Evolutionary conservation across 2,329 filamentous ascomycete species (phyloP).

Genomic region (Aspergillus transmontanensis): DNA sequence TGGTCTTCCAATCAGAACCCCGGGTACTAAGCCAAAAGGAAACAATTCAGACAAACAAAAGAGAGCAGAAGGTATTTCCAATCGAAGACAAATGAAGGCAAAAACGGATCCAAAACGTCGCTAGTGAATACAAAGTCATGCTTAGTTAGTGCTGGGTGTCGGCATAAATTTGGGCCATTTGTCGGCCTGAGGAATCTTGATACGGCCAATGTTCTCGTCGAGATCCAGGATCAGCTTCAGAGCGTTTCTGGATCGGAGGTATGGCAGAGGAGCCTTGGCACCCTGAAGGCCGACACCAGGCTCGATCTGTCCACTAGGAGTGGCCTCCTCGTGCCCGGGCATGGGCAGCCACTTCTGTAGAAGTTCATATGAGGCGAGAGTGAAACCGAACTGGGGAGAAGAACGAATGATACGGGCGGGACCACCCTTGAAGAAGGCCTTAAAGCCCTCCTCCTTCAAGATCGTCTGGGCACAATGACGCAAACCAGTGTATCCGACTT

Average conservation of each 20-base stretch:
- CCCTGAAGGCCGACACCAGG: conserved; percentile 65
- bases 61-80: conserved; percentile 24
- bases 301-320: conserved; percentile 63
- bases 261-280: conserved; percentile 65
- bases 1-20: conserved; percentile 13
- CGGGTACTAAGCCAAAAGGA: conserved; percentile 12
- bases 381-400: conserved; percentile 97
- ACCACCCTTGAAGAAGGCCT: conserved; percentile 97
- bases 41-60: conserved; percentile 20
- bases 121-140: conserved; percentile 30
- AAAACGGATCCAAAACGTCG: conserved; percentile 22
- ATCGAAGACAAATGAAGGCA: conserved; percentile 20
- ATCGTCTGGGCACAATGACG: conserved; percentile 84
- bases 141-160: conserved; percentile 29
- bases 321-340: conserved; percentile 65
- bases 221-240: conserved; percentile 94
- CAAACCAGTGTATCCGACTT: conserved; percentile 82
- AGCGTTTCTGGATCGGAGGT: conserved; percentile 79
- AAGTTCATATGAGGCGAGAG: conserved; percentile 91
- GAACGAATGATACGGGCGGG: conserved; percentile 93
- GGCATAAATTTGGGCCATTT: conserved; percentile 43
- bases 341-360: conserved; percentile 79
- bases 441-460: conserved; percentile 87
- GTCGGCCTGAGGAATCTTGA: conserved; percentile 57
- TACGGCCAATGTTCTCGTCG: conserved; percentile 86